phyloP scores from a whole-genome alignment of 306 rosid genomes.

The Glycine tomentella region DNA sequence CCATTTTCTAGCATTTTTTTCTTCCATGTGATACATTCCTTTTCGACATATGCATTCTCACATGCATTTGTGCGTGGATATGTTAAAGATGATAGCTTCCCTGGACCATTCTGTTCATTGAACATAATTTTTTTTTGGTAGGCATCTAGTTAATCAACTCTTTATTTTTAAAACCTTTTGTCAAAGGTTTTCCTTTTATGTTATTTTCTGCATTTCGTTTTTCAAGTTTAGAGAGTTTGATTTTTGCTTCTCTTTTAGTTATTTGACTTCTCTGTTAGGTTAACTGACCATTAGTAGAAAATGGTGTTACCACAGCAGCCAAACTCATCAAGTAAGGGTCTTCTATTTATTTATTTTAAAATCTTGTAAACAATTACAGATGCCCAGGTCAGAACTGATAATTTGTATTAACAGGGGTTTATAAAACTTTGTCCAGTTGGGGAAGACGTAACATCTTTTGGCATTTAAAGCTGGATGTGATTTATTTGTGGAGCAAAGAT shows the following conservation, averaged over 20 bases:
- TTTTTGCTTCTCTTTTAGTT: neutral
- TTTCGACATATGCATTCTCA: slow-evolving; percentile 29
- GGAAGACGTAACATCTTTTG: neutral
- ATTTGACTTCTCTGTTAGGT: slow-evolving; percentile 8
- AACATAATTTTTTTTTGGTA: neutral
- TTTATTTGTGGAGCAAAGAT: slow-evolving; percentile 3
- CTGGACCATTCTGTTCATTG: slow-evolving; percentile 20
- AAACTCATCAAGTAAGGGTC: neutral
- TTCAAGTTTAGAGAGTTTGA: neutral
- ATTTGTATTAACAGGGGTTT: neutral
- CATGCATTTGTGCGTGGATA: slow-evolving; percentile 30
- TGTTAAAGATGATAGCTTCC: slow-evolving; percentile 31
- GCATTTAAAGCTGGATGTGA: neutral
- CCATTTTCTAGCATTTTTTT: slow-evolving; percentile 1
- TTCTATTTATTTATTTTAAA: neutral
- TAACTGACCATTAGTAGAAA: slow-evolving; percentile 18
- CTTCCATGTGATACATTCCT: slow-evolving; percentile 19
- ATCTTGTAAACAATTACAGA: neutral
- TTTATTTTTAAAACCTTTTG: neutral
- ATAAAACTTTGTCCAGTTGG: neutral
- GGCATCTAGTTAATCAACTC: slow-evolving; percentile 19
- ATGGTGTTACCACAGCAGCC: neutral
- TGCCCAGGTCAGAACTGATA: neutral
- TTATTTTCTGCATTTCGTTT: slow-evolving; percentile 18
- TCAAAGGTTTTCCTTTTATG: neutral